Evolutionary conservation across 345 rosid genomes (phyloP), one percentile per base, ranked within the genome.

Genomic region (Melaleuca alternifolia): DNA sequence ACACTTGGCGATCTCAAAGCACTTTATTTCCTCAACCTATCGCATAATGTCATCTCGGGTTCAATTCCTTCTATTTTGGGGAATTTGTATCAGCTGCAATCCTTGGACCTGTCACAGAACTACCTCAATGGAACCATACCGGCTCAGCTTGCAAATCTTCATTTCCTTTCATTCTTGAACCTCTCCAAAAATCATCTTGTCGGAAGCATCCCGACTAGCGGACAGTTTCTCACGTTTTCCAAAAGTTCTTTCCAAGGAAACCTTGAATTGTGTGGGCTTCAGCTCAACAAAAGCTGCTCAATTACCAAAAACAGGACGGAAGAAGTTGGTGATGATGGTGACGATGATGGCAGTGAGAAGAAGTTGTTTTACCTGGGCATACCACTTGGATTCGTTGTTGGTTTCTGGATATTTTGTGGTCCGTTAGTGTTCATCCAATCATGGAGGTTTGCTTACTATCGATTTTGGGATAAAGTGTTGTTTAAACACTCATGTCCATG

Each of bases 121-220:
- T 33, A n/a, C 0, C 84, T 94, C 4, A 52, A 7, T 26, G 95
- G 94, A 2, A 41, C 0, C 9, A 88, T 92, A 46, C 92, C 94
- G 10, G 0, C 11, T 6, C 71, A 87, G 51, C 91, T 91, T 16
- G 61, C 89, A 2, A n/a, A 56, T 0, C 86, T 93, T 10, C 86
- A 50, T 84, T 92, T 87, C 52, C 87, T 92, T 26, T 57, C 93
- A 1, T 15, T 82, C 56, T 75, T 93, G 81, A 87, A 93, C 89
- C 84, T 93, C 26, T 93, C 93, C 14, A 6, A 88, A 23, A 92
- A 91, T 86, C 85, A 88, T 6, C 88, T 91, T 5, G 84, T 9
- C 13, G 92, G 93, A 23, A 90, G 56, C 13, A 89, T 94, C 7
- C 93, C 93, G 18, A n/a, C 0, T 3, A 51, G 87, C 10, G 81